Evolutionary conservation across 352 stramenopile genomes (phyloP).

Genomic region (Pseudoperonospora humuli): DNA sequence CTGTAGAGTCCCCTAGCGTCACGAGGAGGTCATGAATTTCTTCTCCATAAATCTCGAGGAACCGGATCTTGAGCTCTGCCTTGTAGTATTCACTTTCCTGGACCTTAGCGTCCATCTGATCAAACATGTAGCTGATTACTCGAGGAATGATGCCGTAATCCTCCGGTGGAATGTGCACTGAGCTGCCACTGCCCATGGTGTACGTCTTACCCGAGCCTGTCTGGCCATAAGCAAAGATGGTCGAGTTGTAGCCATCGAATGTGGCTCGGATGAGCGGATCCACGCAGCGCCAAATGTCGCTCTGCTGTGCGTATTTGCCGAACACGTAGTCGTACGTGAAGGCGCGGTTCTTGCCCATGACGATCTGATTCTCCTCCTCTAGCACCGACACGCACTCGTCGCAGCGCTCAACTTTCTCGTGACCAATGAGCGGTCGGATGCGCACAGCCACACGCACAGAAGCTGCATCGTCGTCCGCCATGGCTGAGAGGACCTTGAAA

Average conservation of each 20-base stretch:
- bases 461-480: conserved; percentile 42
- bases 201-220: conserved; percentile 84
- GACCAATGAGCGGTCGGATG: conserved; percentile 79
- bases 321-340: conserved; percentile 90
- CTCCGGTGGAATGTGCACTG: conserved; percentile 63
- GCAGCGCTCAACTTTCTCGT: conserved; percentile 84
- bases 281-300: conserved; percentile 81
- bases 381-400: conserved; percentile 83
- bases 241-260: conserved; percentile 87
- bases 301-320: conserved; percentile 76
- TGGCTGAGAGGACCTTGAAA: conserved; percentile 4
- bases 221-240: conserved; percentile 86
- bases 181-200: conserved; percentile 85
- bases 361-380: conserved; percentile 74
- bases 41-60: conserved; percentile 90
- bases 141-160: conserved; percentile 86
- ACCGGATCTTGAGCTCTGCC: conserved; percentile 68
- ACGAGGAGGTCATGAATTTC: conserved; percentile 87
- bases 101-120: conserved; percentile 59
- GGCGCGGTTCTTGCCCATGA: conserved; percentile 83
- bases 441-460: conserved; percentile 80
- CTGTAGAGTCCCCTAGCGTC: conserved; percentile 47
- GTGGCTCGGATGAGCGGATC: conserved; percentile 70
- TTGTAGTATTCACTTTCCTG: conserved; percentile 53
- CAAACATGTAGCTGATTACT: conserved; percentile 80